Conservation (phyloP, 345 rosid species). For the Syzygium aqueum region DNA sequence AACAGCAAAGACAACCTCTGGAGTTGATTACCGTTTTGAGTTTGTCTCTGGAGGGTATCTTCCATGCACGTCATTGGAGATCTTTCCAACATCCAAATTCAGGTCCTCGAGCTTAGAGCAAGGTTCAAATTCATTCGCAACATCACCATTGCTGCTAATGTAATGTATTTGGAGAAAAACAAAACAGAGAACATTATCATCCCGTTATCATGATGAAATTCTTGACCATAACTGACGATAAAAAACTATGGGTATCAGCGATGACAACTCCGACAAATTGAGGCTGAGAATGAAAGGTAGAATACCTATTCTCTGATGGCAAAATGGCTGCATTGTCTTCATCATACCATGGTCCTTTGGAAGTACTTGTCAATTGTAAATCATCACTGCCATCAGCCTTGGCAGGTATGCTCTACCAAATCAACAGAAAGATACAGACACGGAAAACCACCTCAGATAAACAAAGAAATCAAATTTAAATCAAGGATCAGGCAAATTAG, state of each 20-base stretch:
- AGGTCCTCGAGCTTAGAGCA: slow-evolving; percentile 69
- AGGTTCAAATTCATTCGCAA: slow-evolving; percentile 54
- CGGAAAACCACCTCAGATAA: not conserved
- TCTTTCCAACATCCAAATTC: slow-evolving; percentile 59
- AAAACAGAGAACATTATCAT: not conserved
- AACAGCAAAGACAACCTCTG: not conserved
- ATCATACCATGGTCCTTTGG: slow-evolving; percentile 13
- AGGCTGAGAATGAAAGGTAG: not conserved
- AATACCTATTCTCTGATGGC: slow-evolving; percentile 38
- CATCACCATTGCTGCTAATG: slow-evolving; percentile 28
- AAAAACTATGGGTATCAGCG: not conserved
- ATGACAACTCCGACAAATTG: not conserved
- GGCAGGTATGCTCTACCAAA: slow-evolving; percentile 19
- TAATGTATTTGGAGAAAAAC: not conserved
- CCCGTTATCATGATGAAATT: not conserved
- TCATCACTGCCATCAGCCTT: slow-evolving; percentile 25
- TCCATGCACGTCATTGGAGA: slow-evolving; percentile 10
- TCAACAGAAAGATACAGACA: not conserved
- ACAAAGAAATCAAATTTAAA: not conserved
- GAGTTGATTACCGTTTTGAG: not conserved
- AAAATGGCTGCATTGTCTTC: slow-evolving; percentile 20
- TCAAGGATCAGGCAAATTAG: not conserved
- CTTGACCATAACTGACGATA: not conserved
- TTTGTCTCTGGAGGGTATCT: not conserved
- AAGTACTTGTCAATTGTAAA: slow-evolving; percentile 13